Conservation (phyloP, 1,284 basidiomycete genomes). For the Ganoderma leucocontextum region DNA sequence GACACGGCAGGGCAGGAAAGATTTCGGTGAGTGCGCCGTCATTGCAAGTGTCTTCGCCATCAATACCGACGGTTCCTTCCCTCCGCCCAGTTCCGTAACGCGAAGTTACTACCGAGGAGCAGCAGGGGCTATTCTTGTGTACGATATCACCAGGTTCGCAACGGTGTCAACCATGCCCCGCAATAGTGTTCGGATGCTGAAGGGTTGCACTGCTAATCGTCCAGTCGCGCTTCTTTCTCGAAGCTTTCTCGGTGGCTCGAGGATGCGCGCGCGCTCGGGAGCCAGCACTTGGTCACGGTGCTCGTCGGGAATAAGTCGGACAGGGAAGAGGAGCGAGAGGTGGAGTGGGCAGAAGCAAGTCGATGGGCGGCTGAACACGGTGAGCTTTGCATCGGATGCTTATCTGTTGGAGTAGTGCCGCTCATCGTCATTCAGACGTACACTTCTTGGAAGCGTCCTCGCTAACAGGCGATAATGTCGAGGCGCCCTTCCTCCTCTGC, state of each 20-base stretch:
- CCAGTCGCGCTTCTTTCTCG: constrained; percentile 81
- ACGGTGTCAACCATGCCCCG: constrained; percentile 8
- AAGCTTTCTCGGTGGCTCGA: constrained; percentile 90
- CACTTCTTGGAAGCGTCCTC: constrained; percentile 96
- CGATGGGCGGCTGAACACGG: constrained; percentile 95
- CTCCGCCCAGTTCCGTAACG: constrained; percentile 95
- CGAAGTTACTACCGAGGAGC: constrained; percentile 97
- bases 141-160: constrained; percentile 93
- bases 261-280: constrained; percentile 90
- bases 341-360: constrained; percentile 94
- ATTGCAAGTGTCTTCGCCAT: constrained; percentile 11
- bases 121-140: constrained; percentile 93
- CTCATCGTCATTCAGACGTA: constrained; percentile 62
- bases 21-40: constrained; percentile 69
- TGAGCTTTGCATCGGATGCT: constrained; percentile 41
- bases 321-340: constrained; percentile 92
- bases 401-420: constrained; percentile 7
- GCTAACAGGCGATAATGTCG: constrained; percentile 91
- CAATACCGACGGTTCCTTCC: constrained; percentile 58
- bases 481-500: constrained; percentile 91
- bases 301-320: constrained; percentile 97
- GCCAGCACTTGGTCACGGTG: constrained; percentile 89
- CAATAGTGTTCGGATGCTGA: constrained; percentile 15
- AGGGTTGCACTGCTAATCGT: constrained; percentile 21
- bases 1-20: constrained; percentile 98